These are phyloP conservation scores for Blastobotrys capitulatus DNA, from an alignment of 1,139 yeast species.

Conservation along the genomic window DNA sequence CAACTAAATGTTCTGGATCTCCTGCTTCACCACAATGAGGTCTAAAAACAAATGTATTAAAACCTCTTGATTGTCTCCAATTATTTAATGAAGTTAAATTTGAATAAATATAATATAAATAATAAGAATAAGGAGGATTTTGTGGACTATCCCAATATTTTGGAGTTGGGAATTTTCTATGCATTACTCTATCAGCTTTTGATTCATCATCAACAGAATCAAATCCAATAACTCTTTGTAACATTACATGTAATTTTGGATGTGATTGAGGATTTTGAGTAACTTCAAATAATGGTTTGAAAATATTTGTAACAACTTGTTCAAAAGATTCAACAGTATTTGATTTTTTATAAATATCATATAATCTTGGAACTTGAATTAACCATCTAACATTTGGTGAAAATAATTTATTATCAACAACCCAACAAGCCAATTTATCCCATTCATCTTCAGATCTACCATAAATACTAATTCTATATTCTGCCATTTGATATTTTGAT, in stretches of 20 bases:
- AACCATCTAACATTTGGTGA: conserved; percentile 97
- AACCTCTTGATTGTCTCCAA: conserved; percentile 67
- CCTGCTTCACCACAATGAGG: conserved; percentile 99
- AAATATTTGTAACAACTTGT: conserved; percentile 71
- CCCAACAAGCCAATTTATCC: conserved; percentile 95
- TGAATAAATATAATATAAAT: conserved; percentile 80
- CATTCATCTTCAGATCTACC: conserved; percentile 89
- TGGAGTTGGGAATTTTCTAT: conserved; percentile 78
- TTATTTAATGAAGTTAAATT: conserved; percentile 81
- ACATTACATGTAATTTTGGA: conserved; percentile 81
- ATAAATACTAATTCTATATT: conserved; percentile 88
- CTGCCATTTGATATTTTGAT: conserved; percentile 95
- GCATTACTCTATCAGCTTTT: conserved; percentile 76
- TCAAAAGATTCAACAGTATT: conserved; percentile 67
- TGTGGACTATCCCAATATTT: conserved; percentile 66
- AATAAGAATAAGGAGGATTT: conserved; percentile 98
- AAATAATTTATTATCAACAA: conserved; percentile 82
- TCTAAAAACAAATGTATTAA: conserved; percentile 83
- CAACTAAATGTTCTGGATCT: conserved; percentile 92
- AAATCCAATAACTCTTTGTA: conserved; percentile 93
- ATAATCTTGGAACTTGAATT: conserved; percentile 89
- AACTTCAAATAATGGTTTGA: conserved; percentile 90
- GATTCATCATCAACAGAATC: conserved; percentile 99
- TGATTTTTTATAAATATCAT: conserved; percentile 78
- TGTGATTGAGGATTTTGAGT: conserved; percentile 76